Percentiles rank a stretch among this genome's conserved stretches.
These are phyloP conservation scores for Geotrichum cucujoidarum DNA, from an alignment of 1,139 yeast species.

Conservation along the genomic window DNA sequence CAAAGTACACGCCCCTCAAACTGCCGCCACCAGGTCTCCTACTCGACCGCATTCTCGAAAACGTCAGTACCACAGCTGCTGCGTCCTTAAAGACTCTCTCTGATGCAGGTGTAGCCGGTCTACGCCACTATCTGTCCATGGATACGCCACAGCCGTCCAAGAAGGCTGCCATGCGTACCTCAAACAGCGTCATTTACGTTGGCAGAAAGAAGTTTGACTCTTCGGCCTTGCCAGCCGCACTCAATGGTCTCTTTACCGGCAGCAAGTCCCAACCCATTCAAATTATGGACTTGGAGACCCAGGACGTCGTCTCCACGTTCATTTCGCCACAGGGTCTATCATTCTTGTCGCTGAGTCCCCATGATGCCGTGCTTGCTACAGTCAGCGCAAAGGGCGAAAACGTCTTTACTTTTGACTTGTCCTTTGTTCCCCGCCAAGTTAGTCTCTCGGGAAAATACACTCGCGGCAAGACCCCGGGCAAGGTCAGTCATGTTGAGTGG, in stretches of 20 bases:
- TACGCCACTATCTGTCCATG: conserved; percentile 27
- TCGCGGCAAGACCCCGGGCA: conserved; percentile 62
- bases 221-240: conserved; percentile 13
- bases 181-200: conserved; percentile 13
- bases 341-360: conserved; percentile 55
- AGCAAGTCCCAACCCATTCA: conserved; percentile 26
- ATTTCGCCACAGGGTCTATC: conserved; percentile 62
- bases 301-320: conserved; percentile 47
- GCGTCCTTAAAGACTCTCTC: conserved; percentile 31
- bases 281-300: conserved; percentile 46
- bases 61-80: conserved; percentile 30
- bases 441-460: conserved; percentile 54
- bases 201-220: conserved; percentile 12
- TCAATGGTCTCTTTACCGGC: conserved; percentile 23
- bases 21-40: conserved; percentile 33
- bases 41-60: conserved; percentile 30
- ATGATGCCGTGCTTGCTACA: conserved; percentile 56
- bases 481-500: conserved; percentile 53
- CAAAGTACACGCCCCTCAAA: conserved; percentile 26
- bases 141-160: conserved; percentile 15
- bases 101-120: conserved; percentile 32
- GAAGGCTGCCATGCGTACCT: conserved; percentile 9
- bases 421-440: conserved; percentile 49
- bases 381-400: conserved; percentile 57
- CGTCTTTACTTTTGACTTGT: conserved; percentile 60